Evolutionary conservation across 2,329 filamentous ascomycete species (phyloP).

Genomic region (Teratosphaeria destructans): DNA sequence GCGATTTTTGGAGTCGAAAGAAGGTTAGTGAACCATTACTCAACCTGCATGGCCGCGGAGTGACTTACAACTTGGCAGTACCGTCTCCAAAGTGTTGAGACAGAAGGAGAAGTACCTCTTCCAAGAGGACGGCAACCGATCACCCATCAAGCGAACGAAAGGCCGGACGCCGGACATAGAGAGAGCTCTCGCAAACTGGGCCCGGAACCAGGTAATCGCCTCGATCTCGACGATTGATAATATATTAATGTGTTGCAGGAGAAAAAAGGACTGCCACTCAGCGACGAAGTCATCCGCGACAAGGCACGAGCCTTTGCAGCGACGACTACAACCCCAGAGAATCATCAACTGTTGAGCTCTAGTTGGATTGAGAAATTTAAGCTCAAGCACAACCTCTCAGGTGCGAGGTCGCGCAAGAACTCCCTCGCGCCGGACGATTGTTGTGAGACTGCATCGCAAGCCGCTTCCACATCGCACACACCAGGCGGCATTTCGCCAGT

Average conservation of each 20-base stretch:
- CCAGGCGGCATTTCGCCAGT: conserved; percentile 60
- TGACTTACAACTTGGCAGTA: conserved; percentile 46
- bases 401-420: conserved; percentile 44
- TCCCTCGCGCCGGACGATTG: conserved; percentile 55
- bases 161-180: conserved; percentile 86
- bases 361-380: conserved; percentile 95
- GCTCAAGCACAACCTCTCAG: conserved; percentile 62
- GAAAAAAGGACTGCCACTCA: conserved; percentile 61
- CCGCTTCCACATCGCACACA: conserved; percentile 49
- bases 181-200: conserved; percentile 78
- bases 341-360: conserved; percentile 59
- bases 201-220: conserved; percentile 47
- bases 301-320: conserved; percentile 64
- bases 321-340: conserved; percentile 59
- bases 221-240: neutral
- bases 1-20: conserved; percentile 90
- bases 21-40: conserved; percentile 54
- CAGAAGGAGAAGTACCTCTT: conserved; percentile 91
- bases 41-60: neutral
- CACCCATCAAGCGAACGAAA: conserved; percentile 72
- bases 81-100: conserved; percentile 93
- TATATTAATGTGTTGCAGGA: conserved; percentile 40
- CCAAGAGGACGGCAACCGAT: conserved; percentile 65
- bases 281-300: conserved; percentile 72
- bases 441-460: conserved; percentile 51